Evolutionary conservation across 2,329 filamentous ascomycete species (phyloP).

Genomic region (Xylaria sp.): DNA sequence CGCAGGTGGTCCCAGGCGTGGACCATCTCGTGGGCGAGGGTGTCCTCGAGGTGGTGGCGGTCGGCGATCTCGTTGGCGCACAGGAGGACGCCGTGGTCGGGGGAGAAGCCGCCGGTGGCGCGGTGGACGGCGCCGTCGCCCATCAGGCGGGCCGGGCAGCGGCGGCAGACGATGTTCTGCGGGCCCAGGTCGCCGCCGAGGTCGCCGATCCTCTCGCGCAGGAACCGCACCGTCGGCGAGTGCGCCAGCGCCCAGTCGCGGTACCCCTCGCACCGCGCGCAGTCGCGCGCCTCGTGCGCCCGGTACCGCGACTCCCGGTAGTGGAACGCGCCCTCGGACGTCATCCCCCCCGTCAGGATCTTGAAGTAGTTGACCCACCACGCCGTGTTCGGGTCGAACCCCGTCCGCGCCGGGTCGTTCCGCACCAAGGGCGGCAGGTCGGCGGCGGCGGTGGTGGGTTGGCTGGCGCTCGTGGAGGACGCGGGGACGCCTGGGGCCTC

Average conservation of each 20-base stretch:
- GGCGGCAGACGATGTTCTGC: conserved; percentile 78
- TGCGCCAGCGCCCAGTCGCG: conserved; percentile 83
- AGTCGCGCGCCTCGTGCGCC: conserved; percentile 76
- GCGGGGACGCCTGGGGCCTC: conserved; percentile 6
- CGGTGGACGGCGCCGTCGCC: conserved; percentile 64
- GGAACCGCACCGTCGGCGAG: conserved; percentile 84
- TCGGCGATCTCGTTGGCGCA: conserved; percentile 90
- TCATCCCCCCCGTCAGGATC: conserved; percentile 75
- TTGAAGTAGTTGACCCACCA: conserved; percentile 87
- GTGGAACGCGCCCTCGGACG: conserved; percentile 67
- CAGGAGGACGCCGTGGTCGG: conserved; percentile 83
- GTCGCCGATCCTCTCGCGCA: conserved; percentile 77
- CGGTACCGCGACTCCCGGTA: conserved; percentile 79
- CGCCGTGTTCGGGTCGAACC: conserved; percentile 62
- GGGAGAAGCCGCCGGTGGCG: conserved; percentile 80
- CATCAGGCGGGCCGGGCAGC: conserved; percentile 67
- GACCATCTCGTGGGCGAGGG: conserved; percentile 95
- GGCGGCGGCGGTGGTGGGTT: conserved; percentile 8
- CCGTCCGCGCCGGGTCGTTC: conserved; percentile 64
- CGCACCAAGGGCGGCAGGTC: conserved; percentile 42
- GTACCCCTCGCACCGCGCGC: conserved; percentile 77
- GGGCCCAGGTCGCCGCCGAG: conserved; percentile 76
- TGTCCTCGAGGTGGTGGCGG: conserved; percentile 85
- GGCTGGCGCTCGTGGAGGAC: too few relatives aligned
- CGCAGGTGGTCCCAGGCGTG: conserved; percentile 93